Conservation (phyloP, 2,329 filamentous ascomycete genomes). For the Verticillium zaregamsianum region DNA sequence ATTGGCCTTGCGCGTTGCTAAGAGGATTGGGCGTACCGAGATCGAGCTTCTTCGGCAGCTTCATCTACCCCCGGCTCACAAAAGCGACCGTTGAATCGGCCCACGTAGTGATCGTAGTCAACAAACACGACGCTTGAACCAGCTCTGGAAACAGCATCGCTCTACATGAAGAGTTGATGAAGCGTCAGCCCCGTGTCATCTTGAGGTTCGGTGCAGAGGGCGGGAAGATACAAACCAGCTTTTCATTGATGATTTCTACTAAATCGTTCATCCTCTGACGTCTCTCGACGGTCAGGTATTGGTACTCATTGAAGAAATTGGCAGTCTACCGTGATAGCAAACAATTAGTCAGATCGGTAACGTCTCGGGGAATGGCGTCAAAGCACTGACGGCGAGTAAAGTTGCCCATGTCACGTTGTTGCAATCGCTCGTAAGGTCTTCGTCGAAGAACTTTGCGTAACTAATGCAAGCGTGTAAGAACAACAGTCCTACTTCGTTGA, state of each 20-base stretch:
- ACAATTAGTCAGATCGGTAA: neutral
- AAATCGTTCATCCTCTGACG: neutral
- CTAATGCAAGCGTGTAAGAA: too few species aligned
- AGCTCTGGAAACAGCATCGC: constrained; percentile 1
- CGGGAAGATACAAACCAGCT: neutral
- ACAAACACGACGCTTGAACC: constrained; percentile 3
- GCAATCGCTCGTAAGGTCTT: constrained; percentile 2
- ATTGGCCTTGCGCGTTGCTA: too few species aligned
- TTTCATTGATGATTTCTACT: neutral
- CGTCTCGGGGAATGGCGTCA: too few species aligned
- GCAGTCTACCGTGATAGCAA: neutral
- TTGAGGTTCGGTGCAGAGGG: neutral
- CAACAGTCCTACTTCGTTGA: too few species aligned
- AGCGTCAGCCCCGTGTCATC: too few species aligned
- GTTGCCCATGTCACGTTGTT: constrained; percentile 9
- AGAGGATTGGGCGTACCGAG: neutral
- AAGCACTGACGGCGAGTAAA: neutral
- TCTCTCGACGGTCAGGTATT: neutral
- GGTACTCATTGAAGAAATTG: neutral
- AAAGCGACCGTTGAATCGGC: constrained; percentile 1
- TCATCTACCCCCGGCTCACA: constrained; percentile 6
- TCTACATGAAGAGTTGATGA: neutral
- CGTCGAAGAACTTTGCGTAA: constrained; percentile 12
- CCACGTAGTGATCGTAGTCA: constrained; percentile 5
- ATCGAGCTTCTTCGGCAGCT: neutral